Evolutionary conservation across 2,329 filamentous ascomycete species (phyloP), one percentile per base, ranked within the genome.

Genomic region (Aspergillus fumigatus): DNA sequence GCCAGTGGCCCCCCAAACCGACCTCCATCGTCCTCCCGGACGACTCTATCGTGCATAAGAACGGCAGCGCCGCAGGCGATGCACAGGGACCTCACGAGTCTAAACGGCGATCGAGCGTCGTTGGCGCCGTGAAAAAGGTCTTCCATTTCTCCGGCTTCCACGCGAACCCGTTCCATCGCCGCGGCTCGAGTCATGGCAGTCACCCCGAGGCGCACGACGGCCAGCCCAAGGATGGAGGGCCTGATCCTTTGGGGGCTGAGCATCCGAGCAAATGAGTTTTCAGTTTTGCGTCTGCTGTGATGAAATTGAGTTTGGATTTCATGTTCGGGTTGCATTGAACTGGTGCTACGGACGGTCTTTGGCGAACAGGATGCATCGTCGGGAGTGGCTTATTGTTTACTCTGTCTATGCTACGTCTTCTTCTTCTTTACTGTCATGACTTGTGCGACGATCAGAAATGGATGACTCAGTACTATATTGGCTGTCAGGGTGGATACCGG

Each of bases 1-100:
- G 92, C 17, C 90, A 96, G 73, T 97, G 93, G 93, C 92, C 93
- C 4, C 90, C 89, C 1, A 84, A 84, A 63, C 72, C 80, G 0
- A 61, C 66, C 9, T 67, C 62, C 7, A 66, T 72, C 50, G 69
- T 71, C 23, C 65, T 72, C 14, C 63, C 60, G 4, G 67, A 72
- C 27, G 62, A 67, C 38, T 64, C 67, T 2, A 62, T 64, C 4
- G 61, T 71, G 14, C 64, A 59, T 5, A 67, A 62, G 55, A 62
- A 59, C 29, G 40, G 51, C 19, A 25, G 52, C 23, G 51, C 51
- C 4, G 41, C 56, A 23, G 55, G 50, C 11, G 62, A 60, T 17
- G 59, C 60, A 40, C 57, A 48, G 26, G 56, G 60, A 14, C 63
- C 67, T 1, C 60, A 64, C 2, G 65, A 67, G 52, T 58, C 64